These are phyloP conservation scores for Trametes cingulata DNA, from an alignment of 768 basidiomycete genomes.

Conservation along the genomic window DNA sequence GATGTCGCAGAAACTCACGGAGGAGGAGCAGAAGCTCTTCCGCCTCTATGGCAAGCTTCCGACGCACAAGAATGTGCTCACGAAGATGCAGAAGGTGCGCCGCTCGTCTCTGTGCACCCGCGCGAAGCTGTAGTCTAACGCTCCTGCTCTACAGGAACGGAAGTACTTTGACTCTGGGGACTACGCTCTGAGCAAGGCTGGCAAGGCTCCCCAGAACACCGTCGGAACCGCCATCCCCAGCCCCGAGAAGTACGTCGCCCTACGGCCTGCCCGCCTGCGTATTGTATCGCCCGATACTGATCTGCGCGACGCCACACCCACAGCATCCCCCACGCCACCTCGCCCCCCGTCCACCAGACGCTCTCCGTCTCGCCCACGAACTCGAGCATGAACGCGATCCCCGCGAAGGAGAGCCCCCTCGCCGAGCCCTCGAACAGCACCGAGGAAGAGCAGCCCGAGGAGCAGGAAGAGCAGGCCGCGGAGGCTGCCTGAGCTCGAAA, in stretches of 20 bases:
- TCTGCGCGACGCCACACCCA: background rate
- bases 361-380: conserved; percentile 79
- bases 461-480: conserved; percentile 1
- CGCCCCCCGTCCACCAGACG: conserved; percentile 48
- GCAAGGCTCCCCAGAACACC: conserved; percentile 80
- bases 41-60: conserved; percentile 94
- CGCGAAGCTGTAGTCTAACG: conserved; percentile 8
- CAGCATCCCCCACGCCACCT: conserved; percentile 91
- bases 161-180: conserved; percentile 99
- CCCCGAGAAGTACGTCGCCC: conserved; percentile 81
- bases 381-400: conserved; percentile 41
- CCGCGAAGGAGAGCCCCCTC: conserved; percentile 60
- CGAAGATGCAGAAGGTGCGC: conserved; percentile 92
- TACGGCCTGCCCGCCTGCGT: background rate
- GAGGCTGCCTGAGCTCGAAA: background rate
- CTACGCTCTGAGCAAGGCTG: conserved; percentile 95
- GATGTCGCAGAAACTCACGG: conserved; percentile 64
- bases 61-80: conserved; percentile 88
- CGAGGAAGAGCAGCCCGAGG: background rate
- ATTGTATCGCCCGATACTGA: background rate
- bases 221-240: conserved; percentile 98
- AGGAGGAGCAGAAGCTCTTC: conserved; percentile 94
- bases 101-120: background rate
- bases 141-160: conserved; percentile 66
- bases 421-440: conserved; percentile 19